phyloP scores from a whole-genome alignment of 2,329 filamentous ascomycete species.

The Corinectria fuckeliana region DNA sequence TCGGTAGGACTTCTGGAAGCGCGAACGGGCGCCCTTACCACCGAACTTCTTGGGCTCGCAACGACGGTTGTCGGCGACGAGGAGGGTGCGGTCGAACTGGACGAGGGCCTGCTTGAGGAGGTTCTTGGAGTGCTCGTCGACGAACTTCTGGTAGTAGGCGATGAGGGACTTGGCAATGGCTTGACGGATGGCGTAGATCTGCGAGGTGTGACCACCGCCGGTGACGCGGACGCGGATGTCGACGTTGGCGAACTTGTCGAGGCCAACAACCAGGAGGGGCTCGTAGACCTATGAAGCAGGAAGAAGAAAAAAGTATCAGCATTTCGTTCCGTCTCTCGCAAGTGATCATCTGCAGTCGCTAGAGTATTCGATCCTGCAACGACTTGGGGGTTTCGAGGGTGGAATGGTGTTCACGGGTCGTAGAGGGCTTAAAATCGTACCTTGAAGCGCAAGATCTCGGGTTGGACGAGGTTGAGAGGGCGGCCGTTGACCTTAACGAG shows the following conservation, averaged over 20 bases:
- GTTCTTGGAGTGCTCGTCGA: constrained; percentile 99
- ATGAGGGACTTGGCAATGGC: constrained; percentile 83
- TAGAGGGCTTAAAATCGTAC: constrained; percentile 52
- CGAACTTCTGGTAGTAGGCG: constrained; percentile 99
- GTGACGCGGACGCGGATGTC: constrained; percentile 97
- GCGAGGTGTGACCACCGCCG: constrained; percentile 96
- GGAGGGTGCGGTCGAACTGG: constrained; percentile 94
- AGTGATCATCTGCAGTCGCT: neutral
- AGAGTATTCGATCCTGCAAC: constrained; percentile 10
- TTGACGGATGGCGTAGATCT: constrained; percentile 98
- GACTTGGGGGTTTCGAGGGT: constrained; percentile 15
- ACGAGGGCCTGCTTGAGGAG: constrained; percentile 96
- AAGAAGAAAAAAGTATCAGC: constrained; percentile 32
- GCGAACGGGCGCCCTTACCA: constrained; percentile 90
- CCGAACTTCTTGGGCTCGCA: constrained; percentile 99
- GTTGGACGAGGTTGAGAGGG: constrained; percentile 91
- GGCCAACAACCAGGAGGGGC: constrained; percentile 93
- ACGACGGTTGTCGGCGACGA: constrained; percentile 98
- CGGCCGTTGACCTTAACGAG: constrained; percentile 99
- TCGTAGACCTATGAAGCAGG: constrained; percentile 83
- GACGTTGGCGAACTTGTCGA: constrained; percentile 96
- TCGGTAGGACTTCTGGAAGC: constrained; percentile 99
- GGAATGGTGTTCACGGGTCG: constrained; percentile 9
- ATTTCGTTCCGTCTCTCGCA: constrained; percentile 18
- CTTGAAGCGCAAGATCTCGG: constrained; percentile 98